Evolutionary conservation across 805 yeast genomes (phyloP).

Genomic region (Wickerhamia fluorescens): DNA sequence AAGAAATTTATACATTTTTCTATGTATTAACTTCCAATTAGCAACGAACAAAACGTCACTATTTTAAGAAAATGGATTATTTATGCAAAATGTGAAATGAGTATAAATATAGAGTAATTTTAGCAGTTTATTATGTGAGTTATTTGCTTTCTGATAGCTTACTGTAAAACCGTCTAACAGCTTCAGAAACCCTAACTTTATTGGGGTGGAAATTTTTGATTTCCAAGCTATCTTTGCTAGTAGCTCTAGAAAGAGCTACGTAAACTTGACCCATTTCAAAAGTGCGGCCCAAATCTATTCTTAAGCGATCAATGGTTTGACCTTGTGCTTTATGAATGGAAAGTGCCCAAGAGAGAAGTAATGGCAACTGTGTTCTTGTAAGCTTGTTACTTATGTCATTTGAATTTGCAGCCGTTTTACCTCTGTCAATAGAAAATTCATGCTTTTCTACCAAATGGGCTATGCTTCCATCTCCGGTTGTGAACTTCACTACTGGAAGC

Average conservation of each 20-base stretch:
- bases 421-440: slow-evolving; percentile 30
- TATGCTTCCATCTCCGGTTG: slow-evolving; percentile 23
- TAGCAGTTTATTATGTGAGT: neutral
- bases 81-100: too few relatives aligned
- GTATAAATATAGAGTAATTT: too few relatives aligned
- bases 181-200: slow-evolving; percentile 37
- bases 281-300: slow-evolving; percentile 57
- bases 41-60: too few relatives aligned
- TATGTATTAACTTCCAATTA: too few relatives aligned
- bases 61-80: too few relatives aligned
- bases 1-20: too few relatives aligned
- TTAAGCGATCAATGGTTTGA: slow-evolving; percentile 65
- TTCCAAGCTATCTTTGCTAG: slow-evolving; percentile 56
- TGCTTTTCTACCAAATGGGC: slow-evolving; percentile 29
- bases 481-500: slow-evolving; percentile 44
- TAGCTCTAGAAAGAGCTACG: slow-evolving; percentile 77
- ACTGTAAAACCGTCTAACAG: slow-evolving; percentile 27
- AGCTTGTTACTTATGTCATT: slow-evolving; percentile 14
- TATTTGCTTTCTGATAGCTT: neutral
- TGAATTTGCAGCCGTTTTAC: slow-evolving; percentile 4
- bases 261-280: slow-evolving; percentile 83
- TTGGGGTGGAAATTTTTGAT: slow-evolving; percentile 55
- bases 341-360: slow-evolving; percentile 73
- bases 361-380: slow-evolving; percentile 55
- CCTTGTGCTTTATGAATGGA: slow-evolving; percentile 86